These are phyloP conservation scores for Gossypium ekmanianum DNA, from an alignment of 345 rosid genomes.

Conservation along the genomic window DNA sequence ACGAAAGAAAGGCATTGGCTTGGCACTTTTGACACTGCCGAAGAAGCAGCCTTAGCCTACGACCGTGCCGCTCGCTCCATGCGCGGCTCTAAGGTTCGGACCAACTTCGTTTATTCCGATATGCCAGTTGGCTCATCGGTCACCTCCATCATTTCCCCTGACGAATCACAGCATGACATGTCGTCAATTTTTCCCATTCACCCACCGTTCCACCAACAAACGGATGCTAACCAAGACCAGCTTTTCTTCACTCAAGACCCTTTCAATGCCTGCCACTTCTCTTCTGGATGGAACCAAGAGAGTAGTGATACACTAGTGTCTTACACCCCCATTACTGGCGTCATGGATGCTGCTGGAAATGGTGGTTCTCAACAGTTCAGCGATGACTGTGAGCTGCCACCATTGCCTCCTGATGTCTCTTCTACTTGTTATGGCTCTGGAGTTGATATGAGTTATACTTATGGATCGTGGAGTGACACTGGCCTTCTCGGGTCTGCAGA, in stretches of 20 bases:
- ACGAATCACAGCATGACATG: slow-evolving; percentile 54
- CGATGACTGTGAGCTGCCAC: slow-evolving; percentile 65
- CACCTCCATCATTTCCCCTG: slow-evolving; percentile 83
- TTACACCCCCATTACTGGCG: slow-evolving; percentile 33
- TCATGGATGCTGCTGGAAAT: slow-evolving; percentile 12
- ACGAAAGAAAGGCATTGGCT: slow-evolving; percentile 95
- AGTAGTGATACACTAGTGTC: slow-evolving; percentile 18
- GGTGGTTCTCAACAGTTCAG: slow-evolving; percentile 22
- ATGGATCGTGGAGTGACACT: slow-evolving; percentile 36
- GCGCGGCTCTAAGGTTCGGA: slow-evolving; percentile 79
- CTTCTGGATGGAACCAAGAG: slow-evolving; percentile 32
- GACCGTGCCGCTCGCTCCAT: slow-evolving; percentile 90
- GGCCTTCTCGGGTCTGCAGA: slow-evolving; percentile 26
- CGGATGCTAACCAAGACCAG: slow-evolving; percentile 19
- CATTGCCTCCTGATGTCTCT: slow-evolving; percentile 69
- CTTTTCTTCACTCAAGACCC: slow-evolving; percentile 28
- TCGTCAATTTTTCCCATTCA: slow-evolving; percentile 47
- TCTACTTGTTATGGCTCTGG: slow-evolving; percentile 41
- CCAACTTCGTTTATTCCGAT: slow-evolving; percentile 89
- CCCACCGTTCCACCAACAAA: slow-evolving; percentile 27
- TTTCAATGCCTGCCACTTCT: slow-evolving; percentile 24
- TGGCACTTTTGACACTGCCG: slow-evolving; percentile 85
- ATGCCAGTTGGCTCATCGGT: slow-evolving; percentile 82
- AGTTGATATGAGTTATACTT: slow-evolving; percentile 20
- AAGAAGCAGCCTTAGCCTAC: slow-evolving; percentile 88